Base-by-base conservation (phyloP, 805 yeast species). In the Cyberlindnera samutprakarnensis region DNA sequence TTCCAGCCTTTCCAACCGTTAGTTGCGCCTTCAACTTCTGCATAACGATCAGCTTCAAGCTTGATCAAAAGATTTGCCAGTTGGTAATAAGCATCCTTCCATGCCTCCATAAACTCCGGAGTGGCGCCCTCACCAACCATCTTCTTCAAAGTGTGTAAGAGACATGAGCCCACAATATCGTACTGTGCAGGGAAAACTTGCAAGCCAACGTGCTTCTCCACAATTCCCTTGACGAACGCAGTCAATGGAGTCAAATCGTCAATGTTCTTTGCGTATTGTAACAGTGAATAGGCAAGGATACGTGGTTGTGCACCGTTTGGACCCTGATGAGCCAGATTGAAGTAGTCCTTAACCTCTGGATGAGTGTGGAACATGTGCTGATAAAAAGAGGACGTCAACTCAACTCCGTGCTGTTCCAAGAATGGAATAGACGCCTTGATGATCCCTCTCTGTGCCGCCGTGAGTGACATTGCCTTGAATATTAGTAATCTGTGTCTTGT, bases 121-220 rank as follows among this genome's bases (percentile, higher is more conserved):
- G 74, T 72, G n/a, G 83, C 83, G n/a, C 62, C 66, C 16, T 56
- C 59, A 5, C 83, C 84, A 22, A 79, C 56, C 25, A 74, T 63
- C 33, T 67, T 66, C 25, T 54, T 50, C 53, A 81, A 64, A 11
- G 85, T 72, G 18, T 57, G 57, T 20, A 79, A 49, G n/a, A 81
- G 54, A 38, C 67, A 64, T 19, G 53, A 49, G 18, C 86, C 88
- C 20, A 79, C 86, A 41, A 74, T 62, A 15, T 75, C 72, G 44
- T 79, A 79, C 36, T 78, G 85, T 35, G 73, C 80, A 4, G 86
- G 72, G 39, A 57, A 51, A 26, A 79, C 66, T 46, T 72, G 72
- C 39, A 80, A 58, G 27, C 82, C 81, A 37, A 71, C 75, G 43
- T 80, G 88, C 53, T 78, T 80, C 41, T 64, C 66, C 27, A 70